Evolutionary conservation across 495 filamentous ascomycete genomes (phyloP), one percentile per base, ranked within the genome.

Genomic region (Rhizodiscina lignyota): DNA sequence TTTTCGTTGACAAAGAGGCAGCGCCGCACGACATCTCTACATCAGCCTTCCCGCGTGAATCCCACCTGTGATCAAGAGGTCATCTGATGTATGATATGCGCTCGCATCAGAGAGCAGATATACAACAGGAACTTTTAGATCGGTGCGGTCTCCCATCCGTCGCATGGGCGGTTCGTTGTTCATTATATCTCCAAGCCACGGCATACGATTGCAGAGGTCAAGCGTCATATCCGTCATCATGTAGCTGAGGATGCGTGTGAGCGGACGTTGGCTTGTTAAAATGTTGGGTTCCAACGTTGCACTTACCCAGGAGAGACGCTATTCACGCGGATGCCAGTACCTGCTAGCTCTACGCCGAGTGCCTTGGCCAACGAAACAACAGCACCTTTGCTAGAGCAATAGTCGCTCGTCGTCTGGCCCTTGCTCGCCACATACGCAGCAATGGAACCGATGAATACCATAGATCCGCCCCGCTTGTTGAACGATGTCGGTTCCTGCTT

Each of bases 361-460:
- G 23, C 22, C 32, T 16, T 37, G 5, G 26, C 20, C 4, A 48
- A 21, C 6, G 21, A 2, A 10, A 4, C 2, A 3, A 45, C 34
- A 18, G 37, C 41, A 2, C 41, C 38, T 21, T 44, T 44, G 18
- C 5, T 35, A 2, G 21, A 17, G 23, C 17, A 20, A 29, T 44
- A 44, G 3, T 22, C 35, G 30, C 35, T 40, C 19, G 35, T 34
- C 12, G 22, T 18, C 22, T 49, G 46, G 1, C 10, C 21, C 2
- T 11, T 32, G 8, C 19, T 33, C 10, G 42, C 40, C 26, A 36
- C 24, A 32, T 49, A 27, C 10, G 48, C 36, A 11, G 48, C 39
- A 18, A 49, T 39, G 4, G 36, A 41, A 10, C 46, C 46, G 28
- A 51, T 34, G 5, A 49, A 30, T 13, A 51, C 29, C 17, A 51